Evolutionary conservation across 805 yeast species (phyloP).

Genomic region (Wickerhamiella vanderwaltii): DNA sequence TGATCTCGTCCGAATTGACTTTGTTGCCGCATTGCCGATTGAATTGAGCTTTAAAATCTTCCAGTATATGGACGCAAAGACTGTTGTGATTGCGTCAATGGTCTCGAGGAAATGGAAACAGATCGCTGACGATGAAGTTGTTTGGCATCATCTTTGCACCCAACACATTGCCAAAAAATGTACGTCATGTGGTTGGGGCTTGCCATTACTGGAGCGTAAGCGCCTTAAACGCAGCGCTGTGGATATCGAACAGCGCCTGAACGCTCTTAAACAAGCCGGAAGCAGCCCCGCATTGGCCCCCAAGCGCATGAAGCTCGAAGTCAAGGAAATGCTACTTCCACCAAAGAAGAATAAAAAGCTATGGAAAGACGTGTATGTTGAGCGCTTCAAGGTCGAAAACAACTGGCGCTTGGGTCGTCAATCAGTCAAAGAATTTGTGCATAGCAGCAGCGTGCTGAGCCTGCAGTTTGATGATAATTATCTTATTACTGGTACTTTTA

Average conservation of each 20-base stretch:
- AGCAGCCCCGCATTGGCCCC: conserved; percentile 1
- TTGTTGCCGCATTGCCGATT: conserved; percentile 69
- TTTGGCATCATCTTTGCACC: conserved; percentile 97
- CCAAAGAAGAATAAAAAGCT: conserved; percentile 44
- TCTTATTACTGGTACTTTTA: conserved; percentile 85
- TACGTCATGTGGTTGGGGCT: conserved; percentile 98
- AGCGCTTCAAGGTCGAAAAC: conserved; percentile 78
- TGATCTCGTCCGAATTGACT: conserved; percentile 74
- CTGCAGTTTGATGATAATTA: conserved; percentile 70
- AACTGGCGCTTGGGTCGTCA: conserved; percentile 87
- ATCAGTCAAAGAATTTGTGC: conserved; percentile 55
- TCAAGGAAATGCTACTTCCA: not conserved
- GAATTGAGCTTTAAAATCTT: conserved; percentile 77
- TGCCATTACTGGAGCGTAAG: conserved; percentile 82
- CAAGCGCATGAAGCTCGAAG: not conserved
- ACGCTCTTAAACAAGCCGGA: conserved; percentile 9
- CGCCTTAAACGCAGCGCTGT: conserved; percentile 27
- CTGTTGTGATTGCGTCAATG: conserved; percentile 89
- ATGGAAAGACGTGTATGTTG: conserved; percentile 91
- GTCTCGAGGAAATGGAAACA: conserved; percentile 79
- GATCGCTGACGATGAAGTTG: conserved; percentile 90
- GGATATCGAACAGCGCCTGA: conserved; percentile 24
- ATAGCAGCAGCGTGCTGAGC: conserved; percentile 43
- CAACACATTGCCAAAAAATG: conserved; percentile 97
- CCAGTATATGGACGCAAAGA: conserved; percentile 81